These are phyloP conservation scores for Graphiopsis chlorocephala DNA, from an alignment of 2,329 filamentous ascomycete species.

Conservation along the genomic window DNA sequence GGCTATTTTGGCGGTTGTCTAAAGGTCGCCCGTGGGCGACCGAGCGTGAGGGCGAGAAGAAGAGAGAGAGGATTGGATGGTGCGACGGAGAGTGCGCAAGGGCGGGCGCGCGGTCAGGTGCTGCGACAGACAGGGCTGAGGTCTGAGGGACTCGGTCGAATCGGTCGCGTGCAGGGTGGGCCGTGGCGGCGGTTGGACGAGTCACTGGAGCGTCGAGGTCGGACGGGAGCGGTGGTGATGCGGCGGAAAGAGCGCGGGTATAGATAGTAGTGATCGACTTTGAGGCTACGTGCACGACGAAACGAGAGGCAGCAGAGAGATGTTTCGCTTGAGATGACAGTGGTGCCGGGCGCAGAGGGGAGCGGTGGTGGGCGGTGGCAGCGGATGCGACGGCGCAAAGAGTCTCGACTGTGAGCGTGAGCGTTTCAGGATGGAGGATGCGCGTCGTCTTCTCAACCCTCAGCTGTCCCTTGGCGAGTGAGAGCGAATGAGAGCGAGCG, in stretches of 20 bases:
- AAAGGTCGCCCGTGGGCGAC: slow-evolving; percentile 16
- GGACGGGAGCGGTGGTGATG: not conserved
- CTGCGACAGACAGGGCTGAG: slow-evolving; percentile 15
- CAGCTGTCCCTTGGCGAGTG: slow-evolving; percentile 1
- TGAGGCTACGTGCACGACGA: not conserved
- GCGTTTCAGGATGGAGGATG: not conserved
- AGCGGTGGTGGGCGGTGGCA: not conserved
- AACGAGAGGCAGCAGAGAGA: not conserved
- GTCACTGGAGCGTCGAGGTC: not conserved
- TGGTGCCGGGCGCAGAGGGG: not conserved
- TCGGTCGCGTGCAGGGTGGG: slow-evolving; percentile 4
- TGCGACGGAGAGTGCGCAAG: slow-evolving; percentile 3
- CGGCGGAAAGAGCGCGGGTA: not conserved
- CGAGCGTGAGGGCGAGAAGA: not conserved
- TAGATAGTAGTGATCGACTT: not conserved
- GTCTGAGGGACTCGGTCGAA: not conserved
- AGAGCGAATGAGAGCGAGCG: not conserved
- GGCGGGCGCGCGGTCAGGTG: slow-evolving; percentile 8
- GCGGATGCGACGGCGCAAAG: not conserved
- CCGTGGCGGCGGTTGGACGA: not conserved
- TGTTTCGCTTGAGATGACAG: not conserved
- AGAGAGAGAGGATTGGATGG: not conserved
- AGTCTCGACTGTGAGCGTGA: not conserved
- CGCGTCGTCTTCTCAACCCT: slow-evolving; percentile 1
- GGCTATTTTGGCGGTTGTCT: slow-evolving; percentile 31